Evolutionary conservation across 2,329 filamentous ascomycete genomes (phyloP).

Genomic region (Thelonectria discophora): DNA sequence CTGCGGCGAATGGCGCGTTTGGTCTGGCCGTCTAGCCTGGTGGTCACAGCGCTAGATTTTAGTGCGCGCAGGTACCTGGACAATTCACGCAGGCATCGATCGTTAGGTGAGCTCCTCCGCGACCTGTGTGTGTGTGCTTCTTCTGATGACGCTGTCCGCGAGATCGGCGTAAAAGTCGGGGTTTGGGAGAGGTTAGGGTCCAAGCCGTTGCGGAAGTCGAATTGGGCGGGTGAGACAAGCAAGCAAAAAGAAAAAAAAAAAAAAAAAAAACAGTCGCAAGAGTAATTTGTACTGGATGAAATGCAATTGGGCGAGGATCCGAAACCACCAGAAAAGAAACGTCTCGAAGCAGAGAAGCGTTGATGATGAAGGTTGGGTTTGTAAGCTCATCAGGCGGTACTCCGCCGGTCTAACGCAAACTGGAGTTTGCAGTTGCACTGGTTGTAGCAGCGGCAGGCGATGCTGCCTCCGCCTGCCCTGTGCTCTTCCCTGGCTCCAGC

Average conservation of each 20-base stretch:
- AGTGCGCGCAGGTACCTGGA: constrained; percentile 8
- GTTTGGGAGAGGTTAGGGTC: not conserved
- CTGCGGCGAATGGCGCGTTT: constrained; percentile 22
- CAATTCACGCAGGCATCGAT: not conserved
- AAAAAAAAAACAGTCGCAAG: not conserved
- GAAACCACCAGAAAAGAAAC: constrained; percentile 10
- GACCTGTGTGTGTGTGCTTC: not conserved
- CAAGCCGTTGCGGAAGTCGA: not conserved
- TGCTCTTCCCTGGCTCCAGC: not conserved
- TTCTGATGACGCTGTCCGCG: constrained; percentile 1
- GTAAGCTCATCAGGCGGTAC: constrained; percentile 5
- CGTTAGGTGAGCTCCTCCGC: not conserved
- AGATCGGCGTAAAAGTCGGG: constrained; percentile 8
- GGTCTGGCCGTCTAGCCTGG: not conserved
- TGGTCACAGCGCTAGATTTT: not conserved
- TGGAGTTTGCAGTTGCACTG: constrained; percentile 11
- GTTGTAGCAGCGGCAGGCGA: no score
- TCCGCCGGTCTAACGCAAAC: constrained; percentile 20
- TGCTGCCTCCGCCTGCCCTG: not conserved
- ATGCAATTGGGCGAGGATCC: constrained; percentile 23
- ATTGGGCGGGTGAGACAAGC: not conserved
- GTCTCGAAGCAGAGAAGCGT: constrained; percentile 13
- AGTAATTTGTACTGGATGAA: not conserved
- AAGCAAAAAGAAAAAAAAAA: not conserved
- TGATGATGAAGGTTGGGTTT: not conserved